Base-by-base conservation (phyloP, 441 rosid species). In the Biscutella laevigata region DNA sequence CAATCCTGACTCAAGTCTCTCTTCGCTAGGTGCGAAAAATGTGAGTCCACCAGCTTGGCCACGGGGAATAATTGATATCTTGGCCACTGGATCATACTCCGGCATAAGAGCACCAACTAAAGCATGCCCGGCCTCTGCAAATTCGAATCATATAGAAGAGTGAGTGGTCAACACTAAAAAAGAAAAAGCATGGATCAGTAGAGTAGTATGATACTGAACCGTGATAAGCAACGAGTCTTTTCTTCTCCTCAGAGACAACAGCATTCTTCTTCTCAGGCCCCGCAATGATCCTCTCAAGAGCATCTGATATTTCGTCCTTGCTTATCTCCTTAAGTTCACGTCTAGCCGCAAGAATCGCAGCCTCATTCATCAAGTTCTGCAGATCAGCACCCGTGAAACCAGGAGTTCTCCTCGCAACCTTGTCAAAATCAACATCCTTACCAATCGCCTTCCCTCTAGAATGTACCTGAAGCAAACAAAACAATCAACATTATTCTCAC, bases 31-130 rank as follows among this genome's bases (percentile, higher is more conserved):
- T 9, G 95, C 94, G 2, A 89, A 89, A 58, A 86, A 86, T 43
- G 97, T 89, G 28, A 89, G 94, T 32, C 95, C 95, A 22, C 97
- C 97, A 27, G 95, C 97, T 73, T 89, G 95, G 20, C 97, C 95
- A 66, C 97, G 95, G 5, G 97, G 97, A 69, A 89, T 86, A 46
- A 89, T 89, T 15, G 97, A 89, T 57, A 89, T 86, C 80, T 89
- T 89, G 48, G 95, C 95, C 7, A 89, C 95, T 10, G 95, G 86
- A 70, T 89, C 97, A 26, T 89, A 89, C 37, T 89, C 95, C 7
- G 95, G 95, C 95, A 89, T 89, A 42, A 86, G 76, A 4, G 95
- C 95, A 51, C 97, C 97, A 40, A 85, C 95, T 59, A 89, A 69
- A 64, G 94, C 97, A 76, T 89, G 95, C 9, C 95, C 95, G 61